Percentiles rank a stretch among this genome's conserved stretches.
Conservation (phyloP, 805 yeast genomes). For the Sugiyamaella qingdaonensis region DNA sequence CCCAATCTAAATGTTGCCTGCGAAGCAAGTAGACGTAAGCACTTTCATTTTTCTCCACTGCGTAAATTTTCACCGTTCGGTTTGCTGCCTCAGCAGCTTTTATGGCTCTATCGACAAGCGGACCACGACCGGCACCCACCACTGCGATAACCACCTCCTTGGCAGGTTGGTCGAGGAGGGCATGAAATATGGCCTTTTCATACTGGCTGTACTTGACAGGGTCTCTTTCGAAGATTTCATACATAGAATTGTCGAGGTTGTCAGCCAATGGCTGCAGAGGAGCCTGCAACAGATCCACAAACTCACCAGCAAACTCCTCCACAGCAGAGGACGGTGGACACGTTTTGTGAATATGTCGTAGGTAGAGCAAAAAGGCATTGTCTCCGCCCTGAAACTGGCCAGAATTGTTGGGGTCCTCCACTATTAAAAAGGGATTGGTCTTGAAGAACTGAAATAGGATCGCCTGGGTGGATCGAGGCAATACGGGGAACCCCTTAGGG, state of each 20-base stretch:
- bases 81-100: constrained; percentile 36
- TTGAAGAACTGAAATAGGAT: constrained; percentile 43
- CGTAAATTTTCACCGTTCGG: constrained; percentile 38
- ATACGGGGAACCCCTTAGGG: constrained; percentile 59
- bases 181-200: constrained; percentile 56
- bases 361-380: constrained; percentile 22
- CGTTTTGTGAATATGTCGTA: constrained; percentile 23
- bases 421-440: constrained; percentile 41
- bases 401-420: constrained; percentile 36
- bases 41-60: constrained; percentile 68
- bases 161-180: constrained; percentile 38
- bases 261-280: constrained; percentile 73
- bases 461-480: constrained; percentile 53
- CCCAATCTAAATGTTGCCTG: constrained; percentile 53
- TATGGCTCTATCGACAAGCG: constrained; percentile 56
- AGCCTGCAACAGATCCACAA: constrained; percentile 44
- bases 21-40: constrained; percentile 49
- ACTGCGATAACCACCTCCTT: constrained; percentile 44
- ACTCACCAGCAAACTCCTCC: constrained; percentile 33
- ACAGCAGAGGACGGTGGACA: constrained; percentile 29
- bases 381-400: constrained; percentile 24
- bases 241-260: constrained; percentile 55
- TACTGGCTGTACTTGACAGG: constrained; percentile 63
- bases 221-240: constrained; percentile 70
- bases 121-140: constrained; percentile 89